These are phyloP conservation scores for Crucihimalaya himalaica DNA, from an alignment of 345 rosid genomes.

Conservation along the genomic window DNA sequence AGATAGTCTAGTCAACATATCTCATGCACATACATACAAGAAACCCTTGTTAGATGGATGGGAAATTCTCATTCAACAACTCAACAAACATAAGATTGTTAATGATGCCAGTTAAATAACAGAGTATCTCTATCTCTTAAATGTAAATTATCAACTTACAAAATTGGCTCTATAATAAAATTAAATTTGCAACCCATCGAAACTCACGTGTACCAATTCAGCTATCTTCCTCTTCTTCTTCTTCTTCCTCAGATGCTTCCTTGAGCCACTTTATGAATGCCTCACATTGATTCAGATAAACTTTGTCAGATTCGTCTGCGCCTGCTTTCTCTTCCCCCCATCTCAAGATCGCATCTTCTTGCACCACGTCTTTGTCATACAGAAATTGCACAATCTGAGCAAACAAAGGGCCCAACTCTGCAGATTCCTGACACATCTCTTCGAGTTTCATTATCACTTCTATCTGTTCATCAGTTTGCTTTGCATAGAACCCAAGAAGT, in stretches of 20 bases:
- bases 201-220: background rate
- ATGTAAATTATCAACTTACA: background rate
- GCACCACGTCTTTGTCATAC: slow-evolving; percentile 67
- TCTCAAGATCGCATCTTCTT: slow-evolving; percentile 77
- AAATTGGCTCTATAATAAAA: background rate
- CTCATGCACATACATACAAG: background rate
- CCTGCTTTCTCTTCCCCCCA: slow-evolving; percentile 87
- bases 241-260: slow-evolving; percentile 92
- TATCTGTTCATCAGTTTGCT: slow-evolving; percentile 79
- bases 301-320: slow-evolving; percentile 84
- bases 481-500: slow-evolving; percentile 56
- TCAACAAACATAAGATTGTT: background rate
- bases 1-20: background rate
- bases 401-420: slow-evolving; percentile 63
- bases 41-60: no score
- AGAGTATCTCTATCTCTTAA: background rate
- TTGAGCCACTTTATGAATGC: slow-evolving; percentile 75
- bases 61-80: background rate
- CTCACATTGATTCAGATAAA: slow-evolving; percentile 70
- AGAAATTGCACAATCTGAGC: slow-evolving; percentile 57
- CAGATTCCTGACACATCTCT: slow-evolving; percentile 84
- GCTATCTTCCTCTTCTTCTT: slow-evolving; percentile 61
- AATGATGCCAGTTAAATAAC: background rate
- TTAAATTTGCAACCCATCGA: background rate
- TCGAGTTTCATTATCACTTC: slow-evolving; percentile 88